Evolutionary conservation across 805 yeast species (phyloP), one percentile per base, ranked within the genome.

Genomic region (Saccharomycopsis selenospora): DNA sequence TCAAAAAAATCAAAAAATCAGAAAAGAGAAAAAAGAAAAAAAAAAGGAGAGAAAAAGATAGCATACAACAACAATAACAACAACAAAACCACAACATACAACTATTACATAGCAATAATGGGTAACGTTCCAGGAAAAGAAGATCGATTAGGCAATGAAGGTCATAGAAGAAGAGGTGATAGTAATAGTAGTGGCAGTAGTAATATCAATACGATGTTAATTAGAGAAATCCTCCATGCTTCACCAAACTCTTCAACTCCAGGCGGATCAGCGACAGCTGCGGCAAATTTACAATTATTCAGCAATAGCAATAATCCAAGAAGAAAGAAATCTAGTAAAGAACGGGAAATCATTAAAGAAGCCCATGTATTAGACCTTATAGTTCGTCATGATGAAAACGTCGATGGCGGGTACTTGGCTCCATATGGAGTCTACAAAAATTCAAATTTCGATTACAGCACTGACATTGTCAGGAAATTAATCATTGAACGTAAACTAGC

Each of bases 351-450:
- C 45, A 61, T 62, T 45, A 73, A 73, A 48, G 85, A 80, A 52
- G 64, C 65, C 14, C 87, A 80, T 56, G 76, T 76, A 47, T 57
- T 66, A 53, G 73, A 79, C 22, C 66, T 85, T 47, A 67, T 85
- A 20, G 87, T 85, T 2, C 69, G 73, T 52, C 75, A 64, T 57
- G 70, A 70, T 36, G 95, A 87, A 59, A 77, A 70, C 54, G 95
- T 91, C 13, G 98, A 93, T 66, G 99, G 99, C 17, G 99, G 99
- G 1, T 89, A 69, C 61, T 66, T 91, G 54, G 96, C 95, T 1
- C 96, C 98, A 0, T 86, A 77, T 65, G 97, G 97, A 1, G 85
- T 85, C 27, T 91, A 91, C 65, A 77, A 80, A 54, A 70, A 75
- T 27, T 80, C 84, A 42, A 82, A 80, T 56, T 63, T 83, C 47